These are phyloP conservation scores for Cicer pinnatifidum DNA, from an alignment of 306 rosid genomes.

Conservation along the genomic window DNA sequence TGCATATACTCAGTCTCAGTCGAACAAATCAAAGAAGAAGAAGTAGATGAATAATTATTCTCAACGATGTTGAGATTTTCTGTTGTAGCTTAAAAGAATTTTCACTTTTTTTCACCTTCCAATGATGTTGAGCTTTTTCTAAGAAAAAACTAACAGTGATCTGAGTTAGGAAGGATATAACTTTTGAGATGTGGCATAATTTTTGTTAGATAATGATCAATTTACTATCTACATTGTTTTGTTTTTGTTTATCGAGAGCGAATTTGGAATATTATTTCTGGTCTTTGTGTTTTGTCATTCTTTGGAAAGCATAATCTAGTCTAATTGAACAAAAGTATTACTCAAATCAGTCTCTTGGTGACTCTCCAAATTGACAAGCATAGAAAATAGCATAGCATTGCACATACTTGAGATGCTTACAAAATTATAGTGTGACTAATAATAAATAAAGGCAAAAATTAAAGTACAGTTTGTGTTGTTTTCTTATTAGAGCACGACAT, in stretches of 20 bases:
- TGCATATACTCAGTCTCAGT: slow-evolving; percentile 62
- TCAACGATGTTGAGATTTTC: slow-evolving; percentile 55
- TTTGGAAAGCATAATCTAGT: no score
- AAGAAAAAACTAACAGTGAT: slow-evolving; percentile 43
- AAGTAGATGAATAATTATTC: slow-evolving; percentile 55
- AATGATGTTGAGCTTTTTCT: slow-evolving; percentile 49
- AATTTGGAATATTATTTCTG: slow-evolving; percentile 24
- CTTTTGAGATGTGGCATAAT: slow-evolving; percentile 40
- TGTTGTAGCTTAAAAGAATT: slow-evolving; percentile 63
- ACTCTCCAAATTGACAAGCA: no score
- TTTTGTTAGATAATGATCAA: slow-evolving; percentile 46
- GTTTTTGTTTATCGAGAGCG: slow-evolving; percentile 34
- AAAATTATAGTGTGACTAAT: no score
- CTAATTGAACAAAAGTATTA: no score
- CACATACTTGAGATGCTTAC: no score
- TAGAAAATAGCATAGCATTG: no score
- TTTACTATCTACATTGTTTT: slow-evolving; percentile 31
- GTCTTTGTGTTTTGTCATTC: not conserved
- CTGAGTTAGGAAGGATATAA: slow-evolving; percentile 50
- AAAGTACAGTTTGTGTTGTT: no score
- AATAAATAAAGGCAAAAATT: no score
- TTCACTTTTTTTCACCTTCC: slow-evolving; percentile 35
- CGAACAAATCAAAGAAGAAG: slow-evolving; percentile 86
- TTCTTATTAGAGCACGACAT: no score
- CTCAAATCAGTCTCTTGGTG: no score